A percentile compares a stretch with the other conserved stretches of the same genome.
phyloP scores from a whole-genome alignment of 2,329 filamentous ascomycete species.

The Aotearoamyces nothofagi region DNA sequence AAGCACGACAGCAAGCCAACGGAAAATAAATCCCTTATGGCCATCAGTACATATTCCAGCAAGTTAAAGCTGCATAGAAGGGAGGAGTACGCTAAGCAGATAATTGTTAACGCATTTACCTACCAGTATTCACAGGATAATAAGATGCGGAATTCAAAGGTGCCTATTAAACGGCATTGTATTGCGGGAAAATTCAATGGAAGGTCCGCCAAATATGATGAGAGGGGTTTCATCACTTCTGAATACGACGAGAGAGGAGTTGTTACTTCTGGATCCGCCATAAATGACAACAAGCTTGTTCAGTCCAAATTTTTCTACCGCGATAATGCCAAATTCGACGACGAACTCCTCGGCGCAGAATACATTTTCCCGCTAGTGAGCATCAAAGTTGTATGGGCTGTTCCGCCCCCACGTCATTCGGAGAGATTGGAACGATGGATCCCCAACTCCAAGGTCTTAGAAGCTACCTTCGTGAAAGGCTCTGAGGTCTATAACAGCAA shows the following conservation, averaged over 20 bases:
- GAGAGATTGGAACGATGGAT: slow-evolving; percentile 37
- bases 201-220: no score
- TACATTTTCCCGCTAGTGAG: slow-evolving; percentile 35
- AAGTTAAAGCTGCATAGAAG: slow-evolving; percentile 24
- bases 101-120: slow-evolving; percentile 27
- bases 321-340: slow-evolving; percentile 33
- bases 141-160: slow-evolving; percentile 11
- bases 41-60: slow-evolving; percentile 28
- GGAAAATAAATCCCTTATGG: slow-evolving; percentile 22
- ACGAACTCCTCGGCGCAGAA: slow-evolving; percentile 35
- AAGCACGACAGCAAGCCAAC: slow-evolving; percentile 27
- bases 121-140: slow-evolving; percentile 24
- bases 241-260: slow-evolving; percentile 37
- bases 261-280: slow-evolving; percentile 34
- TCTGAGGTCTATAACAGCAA: slow-evolving; percentile 33
- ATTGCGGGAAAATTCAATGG: slow-evolving; percentile 26
- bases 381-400: slow-evolving; percentile 35
- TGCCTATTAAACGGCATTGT: slow-evolving; percentile 27
- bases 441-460: slow-evolving; percentile 34
- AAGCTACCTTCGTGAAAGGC: slow-evolving; percentile 36
- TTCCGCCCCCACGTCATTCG: slow-evolving; percentile 29
- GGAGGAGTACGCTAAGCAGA: slow-evolving; percentile 15
- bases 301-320: slow-evolving; percentile 38
- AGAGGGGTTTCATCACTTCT: slow-evolving; percentile 26
- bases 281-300: slow-evolving; percentile 32